phyloP scores from a whole-genome alignment of 2,329 filamentous ascomycete genomes.

The Chaetothyriales sp. region DNA sequence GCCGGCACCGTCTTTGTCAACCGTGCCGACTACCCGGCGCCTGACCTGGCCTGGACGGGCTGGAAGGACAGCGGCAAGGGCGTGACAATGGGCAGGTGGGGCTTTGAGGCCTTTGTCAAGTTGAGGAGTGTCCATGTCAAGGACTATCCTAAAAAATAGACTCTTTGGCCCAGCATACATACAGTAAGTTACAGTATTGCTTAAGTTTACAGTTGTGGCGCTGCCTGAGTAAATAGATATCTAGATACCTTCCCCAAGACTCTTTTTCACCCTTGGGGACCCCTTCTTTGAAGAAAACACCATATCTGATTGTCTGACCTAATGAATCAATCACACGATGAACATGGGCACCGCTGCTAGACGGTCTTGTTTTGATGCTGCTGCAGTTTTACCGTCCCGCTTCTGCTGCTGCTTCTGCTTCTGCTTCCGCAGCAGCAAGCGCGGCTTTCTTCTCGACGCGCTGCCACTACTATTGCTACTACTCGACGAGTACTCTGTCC shows the following conservation, averaged over 20 bases:
- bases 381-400: background rate
- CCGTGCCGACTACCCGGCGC: conserved; percentile 79
- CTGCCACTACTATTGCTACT: background rate
- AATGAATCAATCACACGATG: conserved; percentile 11
- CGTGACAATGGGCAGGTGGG: conserved; percentile 74
- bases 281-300: conserved; percentile 5
- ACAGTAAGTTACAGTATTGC: conserved; percentile 8
- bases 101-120: conserved; percentile 92
- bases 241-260: conserved; percentile 14
- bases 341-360: conserved; percentile 1
- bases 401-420: too few species aligned
- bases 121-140: conserved; percentile 94
- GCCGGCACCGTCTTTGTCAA: conserved; percentile 96
- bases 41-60: conserved; percentile 88
- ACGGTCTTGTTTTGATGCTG: background rate
- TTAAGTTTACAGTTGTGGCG: conserved; percentile 4
- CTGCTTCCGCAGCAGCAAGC: background rate
- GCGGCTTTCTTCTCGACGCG: background rate
- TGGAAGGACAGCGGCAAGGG: conserved; percentile 97
- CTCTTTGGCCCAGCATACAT: too few species aligned
- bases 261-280: conserved; percentile 1
- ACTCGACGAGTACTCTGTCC: too few species aligned
- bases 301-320: conserved; percentile 6
- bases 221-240: conserved; percentile 19
- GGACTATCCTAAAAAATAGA: conserved; percentile 46